These are phyloP conservation scores for Malassezia sp. DNA, from an alignment of 1,284 basidiomycete genomes.

Conservation along the genomic window DNA sequence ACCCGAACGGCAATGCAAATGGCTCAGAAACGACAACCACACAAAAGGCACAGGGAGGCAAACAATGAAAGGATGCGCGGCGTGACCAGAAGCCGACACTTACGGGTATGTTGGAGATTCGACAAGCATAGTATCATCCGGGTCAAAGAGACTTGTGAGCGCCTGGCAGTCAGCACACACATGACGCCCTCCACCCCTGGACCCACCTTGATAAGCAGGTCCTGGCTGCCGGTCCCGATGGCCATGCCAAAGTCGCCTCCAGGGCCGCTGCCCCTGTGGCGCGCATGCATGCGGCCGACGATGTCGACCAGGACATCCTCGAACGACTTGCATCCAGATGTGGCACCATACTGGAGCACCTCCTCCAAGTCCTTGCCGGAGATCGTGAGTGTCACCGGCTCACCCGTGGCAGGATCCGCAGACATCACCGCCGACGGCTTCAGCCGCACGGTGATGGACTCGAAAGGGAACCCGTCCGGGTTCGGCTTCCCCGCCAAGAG, in stretches of 20 bases:
- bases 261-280: conserved; percentile 50
- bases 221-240: conserved; percentile 73
- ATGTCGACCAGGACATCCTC: conserved; percentile 54
- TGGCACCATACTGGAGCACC: conserved; percentile 53
- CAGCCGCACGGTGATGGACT: conserved; percentile 55
- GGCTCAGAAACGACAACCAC: too few relatives aligned
- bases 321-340: conserved; percentile 59
- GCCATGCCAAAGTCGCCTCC: conserved; percentile 50
- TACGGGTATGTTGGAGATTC: conserved; percentile 73
- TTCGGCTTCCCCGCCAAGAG: conserved; percentile 64
- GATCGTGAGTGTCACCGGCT: conserved; percentile 32
- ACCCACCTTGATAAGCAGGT: conserved; percentile 62
- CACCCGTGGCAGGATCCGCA: background rate
- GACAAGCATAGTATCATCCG: conserved; percentile 68
- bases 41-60: too few relatives aligned
- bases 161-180: conserved; percentile 34
- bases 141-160: conserved; percentile 58
- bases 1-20: too few relatives aligned
- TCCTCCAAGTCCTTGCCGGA: conserved; percentile 41
- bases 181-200: too few relatives aligned
- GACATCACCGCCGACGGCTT: conserved; percentile 42
- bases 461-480: conserved; percentile 76
- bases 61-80: too few relatives aligned
- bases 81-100: background rate
- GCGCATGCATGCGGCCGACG: conserved; percentile 56